These are phyloP conservation scores for Stylosanthes scabra DNA, from an alignment of 331 rosid species.

Conservation along the genomic window DNA sequence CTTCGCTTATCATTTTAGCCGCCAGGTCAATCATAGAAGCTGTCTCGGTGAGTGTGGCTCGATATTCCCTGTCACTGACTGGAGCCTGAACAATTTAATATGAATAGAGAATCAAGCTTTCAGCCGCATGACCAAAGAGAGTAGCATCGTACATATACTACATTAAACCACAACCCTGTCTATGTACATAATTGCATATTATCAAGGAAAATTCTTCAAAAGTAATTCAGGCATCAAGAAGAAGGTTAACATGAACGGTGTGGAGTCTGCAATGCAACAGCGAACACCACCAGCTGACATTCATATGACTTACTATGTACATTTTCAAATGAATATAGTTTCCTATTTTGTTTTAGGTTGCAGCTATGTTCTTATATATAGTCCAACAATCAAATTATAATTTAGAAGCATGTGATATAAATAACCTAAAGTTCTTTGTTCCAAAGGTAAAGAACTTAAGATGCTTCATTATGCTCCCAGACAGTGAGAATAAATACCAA, in stretches of 20 bases:
- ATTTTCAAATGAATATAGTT: background rate
- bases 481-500: constrained; percentile 11
- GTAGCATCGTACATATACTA: background rate
- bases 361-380: constrained; percentile 1
- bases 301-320: no score
- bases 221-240: background rate
- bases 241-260: background rate
- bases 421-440: constrained; percentile 11
- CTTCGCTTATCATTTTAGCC: constrained; percentile 89
- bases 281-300: background rate
- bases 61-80: constrained; percentile 95
- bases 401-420: background rate
- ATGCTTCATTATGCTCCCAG: background rate
- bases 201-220: background rate
- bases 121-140: constrained; percentile 6
- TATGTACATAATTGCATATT: background rate
- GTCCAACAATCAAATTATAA: background rate
- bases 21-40: constrained; percentile 96
- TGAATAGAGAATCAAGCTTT: constrained; percentile 33
- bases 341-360: background rate
- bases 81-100: constrained; percentile 80
- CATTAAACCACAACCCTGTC: background rate
- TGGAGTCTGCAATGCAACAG: background rate
- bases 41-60: constrained; percentile 91
- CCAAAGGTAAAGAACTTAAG: background rate